These are phyloP conservation scores for Macrophomina phaseolina DNA, from an alignment of 2,329 filamentous ascomycete species.

Conservation along the genomic window DNA sequence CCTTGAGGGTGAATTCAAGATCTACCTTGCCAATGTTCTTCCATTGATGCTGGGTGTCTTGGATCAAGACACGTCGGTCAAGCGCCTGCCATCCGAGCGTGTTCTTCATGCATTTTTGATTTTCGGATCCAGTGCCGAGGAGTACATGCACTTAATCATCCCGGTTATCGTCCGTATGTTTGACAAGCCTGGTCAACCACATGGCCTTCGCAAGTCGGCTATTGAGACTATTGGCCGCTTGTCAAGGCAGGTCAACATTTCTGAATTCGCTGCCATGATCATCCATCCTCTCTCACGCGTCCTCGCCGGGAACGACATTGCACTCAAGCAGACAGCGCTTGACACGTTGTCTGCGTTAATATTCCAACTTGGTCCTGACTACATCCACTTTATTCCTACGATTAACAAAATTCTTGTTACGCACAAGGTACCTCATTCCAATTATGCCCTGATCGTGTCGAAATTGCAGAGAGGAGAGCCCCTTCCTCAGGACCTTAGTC, in stretches of 20 bases:
- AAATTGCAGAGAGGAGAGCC: conserved; percentile 95
- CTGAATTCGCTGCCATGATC: conserved; percentile 94
- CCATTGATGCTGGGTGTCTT: conserved; percentile 94
- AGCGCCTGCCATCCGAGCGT: conserved; percentile 82
- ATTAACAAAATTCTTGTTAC: conserved; percentile 83
- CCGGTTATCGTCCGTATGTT: conserved; percentile 94
- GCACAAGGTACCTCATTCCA: conserved; percentile 84
- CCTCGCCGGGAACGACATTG: conserved; percentile 72
- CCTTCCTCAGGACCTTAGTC: conserved; percentile 91
- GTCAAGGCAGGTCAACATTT: conserved; percentile 94
- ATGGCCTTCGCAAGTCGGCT: conserved; percentile 79
- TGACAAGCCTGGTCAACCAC: conserved; percentile 82
- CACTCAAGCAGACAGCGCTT: conserved; percentile 79
- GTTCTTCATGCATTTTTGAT: conserved; percentile 95
- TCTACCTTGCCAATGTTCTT: conserved; percentile 86
- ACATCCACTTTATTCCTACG: conserved; percentile 89
- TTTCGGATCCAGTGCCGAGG: conserved; percentile 92
- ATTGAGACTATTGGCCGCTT: conserved; percentile 96
- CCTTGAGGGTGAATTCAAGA: conserved; percentile 96
- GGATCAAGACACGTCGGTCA: conserved; percentile 78
- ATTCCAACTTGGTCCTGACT: conserved; percentile 94
- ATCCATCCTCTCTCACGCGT: conserved; percentile 91
- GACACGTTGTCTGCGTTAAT: conserved; percentile 96
- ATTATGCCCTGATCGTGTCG: conserved; percentile 89
- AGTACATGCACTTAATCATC: conserved; percentile 99